phyloP scores from a whole-genome alignment of 495 filamentous ascomycete genomes.

The Penicillium pancosmium region DNA sequence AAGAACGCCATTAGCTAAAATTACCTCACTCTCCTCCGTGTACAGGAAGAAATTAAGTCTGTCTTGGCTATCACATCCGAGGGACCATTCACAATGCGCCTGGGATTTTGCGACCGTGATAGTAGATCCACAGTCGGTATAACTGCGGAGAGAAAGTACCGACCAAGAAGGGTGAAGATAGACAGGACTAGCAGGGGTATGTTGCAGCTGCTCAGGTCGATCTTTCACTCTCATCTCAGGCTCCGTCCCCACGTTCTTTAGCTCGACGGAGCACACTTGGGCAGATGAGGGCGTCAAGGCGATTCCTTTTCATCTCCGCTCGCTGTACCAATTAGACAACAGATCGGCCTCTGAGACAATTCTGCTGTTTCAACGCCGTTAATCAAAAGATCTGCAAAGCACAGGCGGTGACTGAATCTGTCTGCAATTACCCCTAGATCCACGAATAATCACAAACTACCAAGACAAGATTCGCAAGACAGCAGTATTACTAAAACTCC shows the following conservation, averaged over 20 bases:
- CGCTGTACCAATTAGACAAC: background rate
- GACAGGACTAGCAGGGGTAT: background rate
- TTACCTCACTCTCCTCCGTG: background rate
- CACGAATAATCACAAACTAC: slow-evolving; percentile 4
- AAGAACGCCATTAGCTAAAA: slow-evolving; percentile 1
- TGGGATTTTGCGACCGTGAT: background rate
- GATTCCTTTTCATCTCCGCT: background rate
- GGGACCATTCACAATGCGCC: background rate
- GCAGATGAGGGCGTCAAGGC: too few species aligned
- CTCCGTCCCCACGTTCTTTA: too few species aligned
- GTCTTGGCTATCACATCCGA: slow-evolving; percentile 11
- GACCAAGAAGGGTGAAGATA: slow-evolving; percentile 14
- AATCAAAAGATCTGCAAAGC: background rate
- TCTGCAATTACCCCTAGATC: slow-evolving; percentile 2
- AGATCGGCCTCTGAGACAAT: slow-evolving; percentile 3
- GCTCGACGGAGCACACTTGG: too few species aligned
- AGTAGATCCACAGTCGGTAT: background rate
- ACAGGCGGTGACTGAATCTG: background rate
- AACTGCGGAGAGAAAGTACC: slow-evolving; percentile 3
- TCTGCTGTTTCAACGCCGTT: background rate
- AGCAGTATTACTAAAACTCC: background rate
- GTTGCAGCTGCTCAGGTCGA: background rate
- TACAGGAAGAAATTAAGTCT: background rate
- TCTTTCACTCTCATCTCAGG: background rate
- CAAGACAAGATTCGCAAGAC: slow-evolving; percentile 1